These are phyloP conservation scores for Leccinum variicolor DNA, from an alignment of 768 basidiomycete species.

Conservation along the genomic window DNA sequence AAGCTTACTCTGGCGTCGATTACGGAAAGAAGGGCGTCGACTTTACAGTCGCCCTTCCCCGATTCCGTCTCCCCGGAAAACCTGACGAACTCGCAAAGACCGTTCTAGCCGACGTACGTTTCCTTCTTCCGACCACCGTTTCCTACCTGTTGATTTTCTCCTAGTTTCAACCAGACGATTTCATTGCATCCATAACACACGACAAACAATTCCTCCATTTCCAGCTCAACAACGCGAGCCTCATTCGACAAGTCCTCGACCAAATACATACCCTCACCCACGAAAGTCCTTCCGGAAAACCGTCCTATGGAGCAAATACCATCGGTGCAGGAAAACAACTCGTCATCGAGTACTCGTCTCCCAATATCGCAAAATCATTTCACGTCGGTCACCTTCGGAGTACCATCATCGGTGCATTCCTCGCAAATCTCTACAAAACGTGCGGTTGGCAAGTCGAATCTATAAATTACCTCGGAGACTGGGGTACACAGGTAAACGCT, in stretches of 20 bases:
- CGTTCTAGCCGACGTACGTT: conserved; percentile 69
- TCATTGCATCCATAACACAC: conserved; percentile 63
- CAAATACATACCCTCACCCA: conserved; percentile 76
- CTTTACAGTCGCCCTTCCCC: conserved; percentile 88
- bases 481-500: conserved; percentile 88
- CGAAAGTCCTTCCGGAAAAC: conserved; percentile 50
- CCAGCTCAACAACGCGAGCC: conserved; percentile 59
- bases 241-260: conserved; percentile 62
- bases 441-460: conserved; percentile 92
- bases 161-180: conserved; percentile 84
- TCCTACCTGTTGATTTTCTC: conserved; percentile 3
- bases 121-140: neutral
- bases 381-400: conserved; percentile 96
- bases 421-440: conserved; percentile 85
- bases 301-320: conserved; percentile 81
- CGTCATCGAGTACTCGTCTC: conserved; percentile 90
- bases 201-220: conserved; percentile 86
- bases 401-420: conserved; percentile 98
- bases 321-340: conserved; percentile 78
- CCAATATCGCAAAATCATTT: conserved; percentile 98
- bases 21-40: conserved; percentile 93
- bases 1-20: conserved; percentile 82
- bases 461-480: conserved; percentile 96
- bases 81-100: conserved; percentile 72
- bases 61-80: conserved; percentile 84